phyloP scores from a whole-genome alignment of 2,329 filamentous ascomycete species.

The Alternaria sp. region DNA sequence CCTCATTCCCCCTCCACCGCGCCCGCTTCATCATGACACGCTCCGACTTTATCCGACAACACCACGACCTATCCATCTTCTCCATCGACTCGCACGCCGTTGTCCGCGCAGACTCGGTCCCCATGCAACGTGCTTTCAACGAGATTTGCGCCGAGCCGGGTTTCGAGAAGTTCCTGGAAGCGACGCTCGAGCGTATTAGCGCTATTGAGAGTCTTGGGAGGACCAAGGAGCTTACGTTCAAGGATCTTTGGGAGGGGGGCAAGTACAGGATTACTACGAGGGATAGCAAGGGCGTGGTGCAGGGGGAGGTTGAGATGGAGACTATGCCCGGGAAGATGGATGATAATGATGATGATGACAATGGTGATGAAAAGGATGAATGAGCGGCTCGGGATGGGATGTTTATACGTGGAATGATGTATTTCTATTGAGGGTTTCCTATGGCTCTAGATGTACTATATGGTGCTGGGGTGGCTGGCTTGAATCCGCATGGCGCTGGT shows the following conservation, averaged over 20 bases:
- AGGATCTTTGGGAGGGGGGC: constrained; percentile 87
- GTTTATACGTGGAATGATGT: background rate
- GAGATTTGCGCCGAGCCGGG: constrained; percentile 79
- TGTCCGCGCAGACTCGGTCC: constrained; percentile 91
- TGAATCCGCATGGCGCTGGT: constrained; percentile 6
- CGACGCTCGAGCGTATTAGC: constrained; percentile 83
- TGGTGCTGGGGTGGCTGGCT: background rate
- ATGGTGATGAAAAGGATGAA: constrained; percentile 15
- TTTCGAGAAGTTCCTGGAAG: constrained; percentile 83
- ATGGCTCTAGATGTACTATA: background rate
- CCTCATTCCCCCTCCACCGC: constrained; percentile 65
- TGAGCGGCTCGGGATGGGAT: background rate
- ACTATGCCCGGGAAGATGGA: constrained; percentile 41
- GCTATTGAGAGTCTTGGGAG: constrained; percentile 92
- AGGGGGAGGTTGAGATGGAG: constrained; percentile 45
- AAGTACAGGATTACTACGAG: constrained; percentile 65
- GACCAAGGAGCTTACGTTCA: constrained; percentile 94
- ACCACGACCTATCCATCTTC: constrained; percentile 95
- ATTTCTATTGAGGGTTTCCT: too few species aligned
- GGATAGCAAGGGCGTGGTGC: constrained; percentile 41
- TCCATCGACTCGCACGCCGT: constrained; percentile 87
- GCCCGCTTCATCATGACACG: constrained; percentile 85
- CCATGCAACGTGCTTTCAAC: constrained; percentile 92
- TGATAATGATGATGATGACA: constrained; percentile 35
- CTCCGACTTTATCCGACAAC: constrained; percentile 89